A percentile compares a stretch with the other conserved stretches of the same genome.
phyloP scores from a whole-genome alignment of 1,139 yeast genomes.

The Nakaseomyces nivariensis region DNA sequence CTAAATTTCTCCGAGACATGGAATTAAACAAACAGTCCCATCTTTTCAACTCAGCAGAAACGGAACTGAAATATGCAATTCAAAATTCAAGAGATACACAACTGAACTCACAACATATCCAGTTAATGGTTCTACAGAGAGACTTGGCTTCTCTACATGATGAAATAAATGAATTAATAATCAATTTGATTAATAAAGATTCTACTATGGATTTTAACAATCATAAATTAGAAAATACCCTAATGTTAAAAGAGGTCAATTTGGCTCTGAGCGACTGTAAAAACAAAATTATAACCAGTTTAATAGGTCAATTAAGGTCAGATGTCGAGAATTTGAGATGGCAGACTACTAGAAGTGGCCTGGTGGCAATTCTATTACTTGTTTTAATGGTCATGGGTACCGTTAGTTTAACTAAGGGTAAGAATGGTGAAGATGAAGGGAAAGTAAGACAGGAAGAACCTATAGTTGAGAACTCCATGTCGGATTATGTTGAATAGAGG shows the following conservation, averaged over 20 bases:
- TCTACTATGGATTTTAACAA: constrained; percentile 79
- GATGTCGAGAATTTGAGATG: constrained; percentile 85
- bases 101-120: constrained; percentile 57
- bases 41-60: constrained; percentile 85
- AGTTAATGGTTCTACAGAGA: constrained; percentile 55
- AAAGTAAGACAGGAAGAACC: constrained; percentile 11
- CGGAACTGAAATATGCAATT: constrained; percentile 74
- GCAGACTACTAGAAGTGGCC: constrained; percentile 86
- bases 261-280: constrained; percentile 73
- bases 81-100: constrained; percentile 65
- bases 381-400: constrained; percentile 43
- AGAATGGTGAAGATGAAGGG: constrained; percentile 22
- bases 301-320: constrained; percentile 71
- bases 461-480: background rate
- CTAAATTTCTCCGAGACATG: constrained; percentile 50
- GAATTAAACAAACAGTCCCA: constrained; percentile 82
- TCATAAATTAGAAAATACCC: constrained; percentile 75
- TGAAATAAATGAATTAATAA: constrained; percentile 62
- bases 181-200: constrained; percentile 54
- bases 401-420: constrained; percentile 35
- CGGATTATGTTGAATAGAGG: background rate
- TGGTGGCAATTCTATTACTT: constrained; percentile 32
- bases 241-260: constrained; percentile 60
- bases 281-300: constrained; percentile 75
- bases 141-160: constrained; percentile 65